These are phyloP conservation scores for Populus hybrid DNA, from an alignment of 441 rosid genomes.

Conservation along the genomic window DNA sequence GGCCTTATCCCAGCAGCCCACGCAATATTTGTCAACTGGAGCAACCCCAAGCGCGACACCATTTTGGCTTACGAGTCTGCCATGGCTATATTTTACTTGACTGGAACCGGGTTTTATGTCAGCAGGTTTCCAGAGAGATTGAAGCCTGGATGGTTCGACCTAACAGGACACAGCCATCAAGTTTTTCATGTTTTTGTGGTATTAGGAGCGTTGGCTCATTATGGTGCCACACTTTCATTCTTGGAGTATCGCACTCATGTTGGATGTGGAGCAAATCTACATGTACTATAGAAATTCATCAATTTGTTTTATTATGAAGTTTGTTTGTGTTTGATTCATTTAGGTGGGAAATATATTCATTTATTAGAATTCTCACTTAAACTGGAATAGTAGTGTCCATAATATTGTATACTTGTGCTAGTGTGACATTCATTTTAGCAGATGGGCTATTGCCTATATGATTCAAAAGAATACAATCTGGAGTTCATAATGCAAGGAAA, in stretches of 20 bases:
- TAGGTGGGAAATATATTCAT: background rate
- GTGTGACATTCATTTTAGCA: background rate
- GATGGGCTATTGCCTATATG: background rate
- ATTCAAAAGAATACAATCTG: background rate
- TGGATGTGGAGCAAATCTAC: conserved; percentile 32
- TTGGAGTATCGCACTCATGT: conserved; percentile 64
- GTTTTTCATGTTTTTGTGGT: conserved; percentile 77
- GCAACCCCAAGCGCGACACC: conserved; percentile 51
- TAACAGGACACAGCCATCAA: conserved; percentile 81
- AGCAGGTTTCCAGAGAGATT: conserved; percentile 66
- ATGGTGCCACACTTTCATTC: conserved; percentile 66
- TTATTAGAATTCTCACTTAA: background rate
- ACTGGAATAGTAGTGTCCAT: background rate
- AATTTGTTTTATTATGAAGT: background rate
- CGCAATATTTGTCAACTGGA: conserved; percentile 61
- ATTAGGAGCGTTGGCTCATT: conserved; percentile 82
- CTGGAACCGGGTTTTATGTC: conserved; percentile 67
- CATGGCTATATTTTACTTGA: conserved; percentile 72
- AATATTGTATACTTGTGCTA: background rate
- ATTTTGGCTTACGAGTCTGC: conserved; percentile 59
- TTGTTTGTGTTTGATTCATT: background rate
- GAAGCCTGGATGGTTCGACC: conserved; percentile 76
- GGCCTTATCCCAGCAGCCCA: conserved; percentile 72
- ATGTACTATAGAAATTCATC: background rate
- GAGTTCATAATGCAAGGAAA: background rate